Conservation (phyloP, 768 basidiomycete species). For the Clitopilus hobsonii region DNA sequence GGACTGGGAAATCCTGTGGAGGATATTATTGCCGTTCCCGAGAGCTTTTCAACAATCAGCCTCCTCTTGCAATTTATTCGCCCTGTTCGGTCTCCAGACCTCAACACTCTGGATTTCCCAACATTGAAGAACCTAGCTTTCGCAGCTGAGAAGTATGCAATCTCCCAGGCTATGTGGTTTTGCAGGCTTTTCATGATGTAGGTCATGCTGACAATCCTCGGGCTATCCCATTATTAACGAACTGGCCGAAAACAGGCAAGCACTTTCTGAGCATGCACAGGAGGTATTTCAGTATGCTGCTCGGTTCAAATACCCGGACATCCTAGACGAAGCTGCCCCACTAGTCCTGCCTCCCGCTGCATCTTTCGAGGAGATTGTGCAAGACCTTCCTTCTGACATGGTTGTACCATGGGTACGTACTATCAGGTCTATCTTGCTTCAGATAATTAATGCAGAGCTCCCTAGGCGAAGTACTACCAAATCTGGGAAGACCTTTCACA, state of each 20-base stretch:
- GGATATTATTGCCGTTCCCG: constrained; percentile 12
- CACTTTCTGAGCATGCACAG: constrained; percentile 12
- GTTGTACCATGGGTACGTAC: neutral
- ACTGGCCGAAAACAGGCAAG: constrained; percentile 9
- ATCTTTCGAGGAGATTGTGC: neutral
- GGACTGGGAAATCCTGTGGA: neutral
- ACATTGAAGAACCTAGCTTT: constrained; percentile 17
- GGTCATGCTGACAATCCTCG: neutral
- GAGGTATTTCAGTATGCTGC: constrained; percentile 17
- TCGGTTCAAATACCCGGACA: constrained; percentile 15
- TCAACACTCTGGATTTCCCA: constrained; percentile 13
- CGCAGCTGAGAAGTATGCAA: constrained; percentile 28
- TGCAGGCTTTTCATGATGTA: constrained; percentile 7
- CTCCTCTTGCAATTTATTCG: constrained; percentile 22
- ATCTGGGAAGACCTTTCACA: neutral
- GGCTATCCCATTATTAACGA: neutral
- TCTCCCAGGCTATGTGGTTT: constrained; percentile 21
- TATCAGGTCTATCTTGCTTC: neutral
- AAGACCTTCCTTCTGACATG: neutral
- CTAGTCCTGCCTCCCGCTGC: constrained; percentile 4
- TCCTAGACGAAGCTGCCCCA: constrained; percentile 15
- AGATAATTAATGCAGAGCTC: neutral
- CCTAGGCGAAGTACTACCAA: neutral
- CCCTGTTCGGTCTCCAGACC: constrained; percentile 16
- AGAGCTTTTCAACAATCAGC: constrained; percentile 17